A percentile compares a stretch with the other conserved stretches of the same genome.
These are phyloP conservation scores for Aspergillus biplanus DNA, from an alignment of 495 filamentous ascomycete species.

Conservation along the genomic window DNA sequence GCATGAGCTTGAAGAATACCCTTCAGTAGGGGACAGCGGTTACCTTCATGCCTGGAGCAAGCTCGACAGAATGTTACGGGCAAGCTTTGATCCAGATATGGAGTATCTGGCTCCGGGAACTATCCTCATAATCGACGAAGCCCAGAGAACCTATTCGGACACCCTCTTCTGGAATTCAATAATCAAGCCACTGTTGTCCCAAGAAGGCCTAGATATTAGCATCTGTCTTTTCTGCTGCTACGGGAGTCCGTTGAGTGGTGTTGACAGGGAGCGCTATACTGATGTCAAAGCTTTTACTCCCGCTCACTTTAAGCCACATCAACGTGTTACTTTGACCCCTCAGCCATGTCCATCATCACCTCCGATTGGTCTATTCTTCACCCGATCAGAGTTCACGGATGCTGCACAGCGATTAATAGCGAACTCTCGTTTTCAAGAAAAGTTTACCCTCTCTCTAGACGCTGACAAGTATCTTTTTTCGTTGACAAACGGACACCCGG, in stretches of 20 bases:
- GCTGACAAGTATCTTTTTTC: constrained; percentile 15
- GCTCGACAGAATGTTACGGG: background rate
- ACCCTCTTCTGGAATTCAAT: constrained; percentile 7
- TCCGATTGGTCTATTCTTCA: constrained; percentile 11
- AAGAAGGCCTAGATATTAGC: background rate
- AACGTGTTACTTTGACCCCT: constrained; percentile 16
- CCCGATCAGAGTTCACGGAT: constrained; percentile 11
- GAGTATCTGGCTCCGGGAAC: background rate
- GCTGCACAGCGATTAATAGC: constrained; percentile 5
- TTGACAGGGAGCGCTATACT: constrained; percentile 7
- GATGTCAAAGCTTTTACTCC: constrained; percentile 6
- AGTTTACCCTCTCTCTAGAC: constrained; percentile 8
- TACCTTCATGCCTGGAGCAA: background rate
- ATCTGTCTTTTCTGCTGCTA: constrained; percentile 14
- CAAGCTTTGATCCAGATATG: constrained; percentile 2
- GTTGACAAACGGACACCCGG: constrained; percentile 18
- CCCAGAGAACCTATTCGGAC: constrained; percentile 13
- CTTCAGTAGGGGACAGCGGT: background rate
- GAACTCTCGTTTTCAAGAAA: constrained; percentile 9
- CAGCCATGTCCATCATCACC: constrained; percentile 10
- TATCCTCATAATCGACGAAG: constrained; percentile 17
- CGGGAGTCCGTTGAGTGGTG: constrained; percentile 11
- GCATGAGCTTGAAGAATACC: background rate
- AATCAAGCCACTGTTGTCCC: constrained; percentile 9
- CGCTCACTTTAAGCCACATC: background rate